Evolutionary conservation across 352 stramenopile species (phyloP).

Genomic region (Phytophthora pinifolia): DNA sequence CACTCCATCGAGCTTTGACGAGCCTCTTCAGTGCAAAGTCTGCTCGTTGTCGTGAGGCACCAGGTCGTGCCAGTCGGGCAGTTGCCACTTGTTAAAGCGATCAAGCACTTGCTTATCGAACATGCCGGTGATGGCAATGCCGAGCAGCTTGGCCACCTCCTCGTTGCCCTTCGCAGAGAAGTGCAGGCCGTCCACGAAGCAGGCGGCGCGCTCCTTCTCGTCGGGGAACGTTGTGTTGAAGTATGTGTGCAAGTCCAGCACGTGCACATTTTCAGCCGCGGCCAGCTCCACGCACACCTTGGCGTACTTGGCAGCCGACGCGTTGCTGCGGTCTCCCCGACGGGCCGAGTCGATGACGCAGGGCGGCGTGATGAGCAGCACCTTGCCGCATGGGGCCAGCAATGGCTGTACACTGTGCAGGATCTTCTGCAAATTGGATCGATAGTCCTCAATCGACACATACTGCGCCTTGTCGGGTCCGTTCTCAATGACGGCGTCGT

Average conservation of each 20-base stretch:
- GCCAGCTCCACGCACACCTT: conserved; percentile 45
- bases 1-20: neutral
- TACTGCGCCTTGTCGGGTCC: conserved; percentile 41
- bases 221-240: conserved; percentile 48
- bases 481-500: conserved; percentile 50
- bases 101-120: conserved; percentile 30
- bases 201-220: conserved; percentile 23
- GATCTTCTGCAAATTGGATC: conserved; percentile 40
- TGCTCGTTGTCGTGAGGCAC: conserved; percentile 16
- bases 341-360: conserved; percentile 43
- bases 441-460: conserved; percentile 48
- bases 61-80: conserved; percentile 44
- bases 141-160: conserved; percentile 29
- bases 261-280: conserved; percentile 30
- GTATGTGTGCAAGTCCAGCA: conserved; percentile 52
- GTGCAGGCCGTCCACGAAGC: conserved; percentile 56
- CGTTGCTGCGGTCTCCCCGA: conserved; percentile 46
- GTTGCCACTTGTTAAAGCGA: conserved; percentile 36
- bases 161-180: conserved; percentile 53
- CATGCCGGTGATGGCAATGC: conserved; percentile 30
- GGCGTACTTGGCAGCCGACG: conserved; percentile 45
- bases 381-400: conserved; percentile 22
- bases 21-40: neutral
- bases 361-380: conserved; percentile 38
- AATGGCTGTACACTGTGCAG: conserved; percentile 28